These are phyloP conservation scores for Abrus pulchellus DNA, from an alignment of 306 rosid genomes.

Conservation along the genomic window DNA sequence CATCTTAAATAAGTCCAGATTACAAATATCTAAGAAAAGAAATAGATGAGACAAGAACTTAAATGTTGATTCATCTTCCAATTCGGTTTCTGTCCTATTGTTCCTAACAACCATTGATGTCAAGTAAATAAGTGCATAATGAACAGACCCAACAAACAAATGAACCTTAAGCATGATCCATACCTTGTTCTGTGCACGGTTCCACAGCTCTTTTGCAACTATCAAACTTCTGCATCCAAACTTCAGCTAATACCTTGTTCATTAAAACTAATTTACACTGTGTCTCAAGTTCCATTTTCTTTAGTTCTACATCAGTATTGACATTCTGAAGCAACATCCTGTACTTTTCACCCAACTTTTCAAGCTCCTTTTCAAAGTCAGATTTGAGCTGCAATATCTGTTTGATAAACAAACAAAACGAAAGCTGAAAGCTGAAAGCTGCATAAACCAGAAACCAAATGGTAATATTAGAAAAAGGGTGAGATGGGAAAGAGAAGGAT, in stretches of 20 bases:
- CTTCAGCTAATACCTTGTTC: constrained; percentile 49
- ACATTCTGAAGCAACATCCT: constrained; percentile 41
- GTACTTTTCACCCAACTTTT: constrained; percentile 43
- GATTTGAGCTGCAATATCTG: constrained; percentile 47
- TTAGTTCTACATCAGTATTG: constrained; percentile 1
- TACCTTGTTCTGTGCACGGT: constrained; percentile 40
- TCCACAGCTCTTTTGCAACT: background rate
- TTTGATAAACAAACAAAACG: constrained; percentile 22
- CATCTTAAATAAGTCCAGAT: background rate
- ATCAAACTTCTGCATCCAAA: constrained; percentile 2
- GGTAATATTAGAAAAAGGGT: background rate
- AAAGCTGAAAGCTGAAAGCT: constrained; percentile 38
- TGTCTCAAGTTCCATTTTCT: constrained; percentile 44
- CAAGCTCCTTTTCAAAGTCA: constrained; percentile 39
- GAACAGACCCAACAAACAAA: background rate
- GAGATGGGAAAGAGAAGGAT: background rate
- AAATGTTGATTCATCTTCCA: background rate
- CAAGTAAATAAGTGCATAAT: background rate
- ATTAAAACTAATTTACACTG: constrained; percentile 14
- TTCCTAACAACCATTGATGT: background rate
- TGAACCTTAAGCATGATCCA: constrained; percentile 3
- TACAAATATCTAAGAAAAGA: too few species aligned
- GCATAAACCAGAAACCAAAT: constrained; percentile 11
- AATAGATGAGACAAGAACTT: background rate
- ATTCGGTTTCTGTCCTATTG: background rate